Evolutionary conservation across 257 asterid genomes (phyloP), one percentile per base, ranked within the genome.

Genomic region (Ballota nigra): DNA sequence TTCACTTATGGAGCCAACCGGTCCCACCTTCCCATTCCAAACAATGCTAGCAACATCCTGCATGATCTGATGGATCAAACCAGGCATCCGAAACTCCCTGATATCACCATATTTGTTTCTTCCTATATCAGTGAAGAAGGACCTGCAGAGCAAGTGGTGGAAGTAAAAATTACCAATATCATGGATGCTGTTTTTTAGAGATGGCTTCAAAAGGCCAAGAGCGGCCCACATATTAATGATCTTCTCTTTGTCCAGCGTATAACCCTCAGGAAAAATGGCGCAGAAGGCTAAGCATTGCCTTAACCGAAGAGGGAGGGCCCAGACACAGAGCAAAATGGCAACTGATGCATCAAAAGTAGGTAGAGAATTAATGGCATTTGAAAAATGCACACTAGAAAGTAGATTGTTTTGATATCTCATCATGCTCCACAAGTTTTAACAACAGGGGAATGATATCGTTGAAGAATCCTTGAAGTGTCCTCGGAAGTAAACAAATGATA

Each of bases 151-250:
- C 72, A 73, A 73, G 33, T 73, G 65, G 5, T n/a, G 57, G 38
- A 73, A 23, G 40, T 55, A 73, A 36, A 20, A 3, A 22, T 18
- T 18, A 6, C 66, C 72, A 5, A 23, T n/a, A 53, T 65, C 34
- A 1, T 18, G 22, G 10, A 58, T 23, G 15, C 8, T 52, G 28
- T 34, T 31, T 34, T 6, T 1, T 2, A 5, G 22, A 71, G 52
- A 60, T 13, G 60, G 24, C 36, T 41, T 43, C 51, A 72, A 20
- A 6, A 72, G 62, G 40, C 72, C 78, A 12, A 24, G 16, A 52
- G 78, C 68, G 20, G 29, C 23, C 73, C 78, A 74, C 41, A 29
- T 26, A 28, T 8, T 5, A 66, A 56, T 66, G 68, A 66, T 20
- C 69, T 57, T 66, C 68, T 56, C 68, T 66, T 29, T 74, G 40